A percentile compares a stretch with the other conserved stretches of the same genome.
Conservation (phyloP, 2,329 filamentous ascomycete species). For the Fusarium nygamai region DNA sequence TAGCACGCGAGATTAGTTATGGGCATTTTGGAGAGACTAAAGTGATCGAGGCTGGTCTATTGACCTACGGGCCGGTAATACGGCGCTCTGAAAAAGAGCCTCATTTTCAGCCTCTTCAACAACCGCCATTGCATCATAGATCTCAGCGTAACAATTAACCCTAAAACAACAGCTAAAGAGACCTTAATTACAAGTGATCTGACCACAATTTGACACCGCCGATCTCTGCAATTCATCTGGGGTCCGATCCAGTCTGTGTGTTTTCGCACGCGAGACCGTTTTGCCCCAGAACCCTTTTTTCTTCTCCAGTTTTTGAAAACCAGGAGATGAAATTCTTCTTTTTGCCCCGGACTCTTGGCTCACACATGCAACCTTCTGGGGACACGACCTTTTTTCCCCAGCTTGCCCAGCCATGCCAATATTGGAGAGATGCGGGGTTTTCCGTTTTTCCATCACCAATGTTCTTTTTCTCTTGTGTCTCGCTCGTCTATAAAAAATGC, state of each 20-base stretch:
- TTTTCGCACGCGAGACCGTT: neutral
- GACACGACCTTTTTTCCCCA: neutral
- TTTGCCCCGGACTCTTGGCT: slow-evolving; percentile 2
- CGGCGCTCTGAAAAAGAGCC: neutral
- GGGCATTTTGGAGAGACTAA: neutral
- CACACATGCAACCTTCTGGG: neutral
- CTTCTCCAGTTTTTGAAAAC: neutral
- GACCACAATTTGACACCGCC: neutral
- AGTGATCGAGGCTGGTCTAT: neutral
- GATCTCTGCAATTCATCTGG: neutral
- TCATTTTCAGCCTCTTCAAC: neutral
- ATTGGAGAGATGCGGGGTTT: neutral
- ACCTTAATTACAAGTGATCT: too few species aligned
- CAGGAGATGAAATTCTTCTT: neutral
- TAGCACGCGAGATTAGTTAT: neutral
- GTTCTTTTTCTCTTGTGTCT: neutral
- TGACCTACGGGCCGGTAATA: neutral
- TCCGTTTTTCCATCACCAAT: neutral
- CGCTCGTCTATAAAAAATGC: neutral
- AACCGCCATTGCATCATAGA: neutral
- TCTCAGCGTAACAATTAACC: accelerated
- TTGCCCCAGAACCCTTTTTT: neutral
- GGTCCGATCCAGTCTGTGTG: neutral
- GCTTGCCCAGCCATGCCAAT: neutral
- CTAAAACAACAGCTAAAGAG: neutral